phyloP scores from a whole-genome alignment of 768 basidiomycete species.

The Rhizopogon vulgaris region DNA sequence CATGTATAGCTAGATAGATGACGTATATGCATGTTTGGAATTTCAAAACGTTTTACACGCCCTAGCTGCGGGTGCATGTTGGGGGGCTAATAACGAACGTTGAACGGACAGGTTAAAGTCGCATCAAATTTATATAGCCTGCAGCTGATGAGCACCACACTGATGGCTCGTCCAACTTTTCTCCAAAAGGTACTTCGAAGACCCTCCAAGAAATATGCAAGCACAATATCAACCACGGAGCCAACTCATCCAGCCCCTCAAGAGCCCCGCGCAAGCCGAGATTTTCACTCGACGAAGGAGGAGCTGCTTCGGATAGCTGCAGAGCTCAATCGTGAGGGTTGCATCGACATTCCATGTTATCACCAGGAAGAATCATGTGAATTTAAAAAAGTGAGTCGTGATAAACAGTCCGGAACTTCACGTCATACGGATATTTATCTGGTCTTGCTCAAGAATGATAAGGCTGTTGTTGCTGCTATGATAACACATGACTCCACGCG shows the following conservation, averaged over 20 bases:
- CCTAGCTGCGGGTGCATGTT: neutral
- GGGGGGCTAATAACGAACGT: neutral
- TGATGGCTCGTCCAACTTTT: constrained; percentile 51
- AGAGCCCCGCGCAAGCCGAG: constrained; percentile 22
- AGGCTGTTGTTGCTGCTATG: neutral
- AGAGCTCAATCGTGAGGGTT: neutral
- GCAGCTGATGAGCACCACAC: neutral
- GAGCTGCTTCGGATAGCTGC: constrained; percentile 45
- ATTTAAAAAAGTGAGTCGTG: constrained; percentile 13
- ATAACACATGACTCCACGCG: neutral
- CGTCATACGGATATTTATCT: neutral
- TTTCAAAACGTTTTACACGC: neutral
- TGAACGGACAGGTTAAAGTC: neutral
- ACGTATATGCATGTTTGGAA: constrained; percentile 2
- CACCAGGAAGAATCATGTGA: constrained; percentile 9
- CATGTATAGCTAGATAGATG: neutral
- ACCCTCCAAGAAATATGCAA: constrained; percentile 58
- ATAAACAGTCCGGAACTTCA: neutral
- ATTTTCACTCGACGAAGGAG: constrained; percentile 46
- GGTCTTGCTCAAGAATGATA: neutral
- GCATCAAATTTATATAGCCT: neutral
- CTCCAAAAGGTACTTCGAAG: constrained; percentile 55
- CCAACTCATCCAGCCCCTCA: neutral
- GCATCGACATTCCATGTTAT: neutral
- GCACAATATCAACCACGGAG: neutral